Base-by-base conservation (phyloP, 1,284 basidiomycete species). In the Cutaneotrichosporon dermatis region DNA sequence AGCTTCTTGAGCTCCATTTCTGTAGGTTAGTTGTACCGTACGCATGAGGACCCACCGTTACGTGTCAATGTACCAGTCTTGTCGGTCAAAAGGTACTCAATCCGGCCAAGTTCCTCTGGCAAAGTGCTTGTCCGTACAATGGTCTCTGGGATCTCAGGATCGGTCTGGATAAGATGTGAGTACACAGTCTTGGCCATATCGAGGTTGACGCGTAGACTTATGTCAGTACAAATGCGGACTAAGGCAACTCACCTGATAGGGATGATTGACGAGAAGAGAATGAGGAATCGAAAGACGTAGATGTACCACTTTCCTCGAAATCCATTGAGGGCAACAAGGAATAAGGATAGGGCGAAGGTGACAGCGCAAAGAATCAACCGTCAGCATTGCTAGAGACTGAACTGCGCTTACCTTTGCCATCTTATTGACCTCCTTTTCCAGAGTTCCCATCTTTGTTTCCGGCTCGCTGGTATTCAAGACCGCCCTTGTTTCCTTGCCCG, bases 181-280 rank as follows among this genome's bases (percentile, higher is more conserved):
- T 99, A 99, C 45, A 98, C 90, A 0, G 94, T 98, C 80, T 99
- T 99, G 62, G 95, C 96, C 94, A 99, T 98, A 76, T 99, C 96
- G 53, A 99, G 83, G 70, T 99, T 99, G 62, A 99, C 95, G 34
- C 96, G 89, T 55, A 99, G 81, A 82, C 92, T 97, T 4, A 4
- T 3, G 42, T 57, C 42, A 52, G 9, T 41, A 25, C 15, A 34
- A 4, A 42, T 15, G 3, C 25, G 39, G 42, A 13, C 43, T 39
- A 15, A 16, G 34, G 76, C 36, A n/a, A 3, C 87, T 62, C 52
- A 91, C 92, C 91, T 94, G 80, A 99, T 99, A 34, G 96, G 96
- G 70, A 99, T 99, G 77, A 99, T 99, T 15, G 92, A 95, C 46
- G 92, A 96, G 77, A 99, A 99, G 4, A 99, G 82, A 71, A 99